Evolutionary conservation across 106 monocot species (phyloP), one percentile per base, ranked within the genome.

Genomic region (Vanilla planifolia): DNA sequence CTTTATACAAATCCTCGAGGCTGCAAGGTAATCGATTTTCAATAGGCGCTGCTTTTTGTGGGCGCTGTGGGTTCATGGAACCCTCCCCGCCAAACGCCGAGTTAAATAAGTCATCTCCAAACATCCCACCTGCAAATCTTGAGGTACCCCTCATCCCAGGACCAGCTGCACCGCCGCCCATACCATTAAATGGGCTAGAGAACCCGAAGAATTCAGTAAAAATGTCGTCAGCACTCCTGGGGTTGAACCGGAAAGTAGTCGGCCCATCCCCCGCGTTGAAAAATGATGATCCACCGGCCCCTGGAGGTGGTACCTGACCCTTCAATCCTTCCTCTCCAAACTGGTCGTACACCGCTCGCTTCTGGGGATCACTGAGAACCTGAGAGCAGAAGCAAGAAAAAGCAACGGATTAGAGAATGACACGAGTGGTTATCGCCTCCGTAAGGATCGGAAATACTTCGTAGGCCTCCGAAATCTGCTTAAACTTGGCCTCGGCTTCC

Each of bases 381-480:
- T 91, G n/a, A 6, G 16, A n/a, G n/a, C 19, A 52, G 22, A 59
- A 68, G 22, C 8, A 71, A 19, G 25, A 10, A 0, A 57, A n/a
- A 34, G 6, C 8, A 0, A 0, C 19, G 56, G 34, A 35, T 57
- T 19, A 33, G 35, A 9, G 35, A 33, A 32, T 5, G 33, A 30
- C 26, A 23, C 6, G 27, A 30, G 3, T 26, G 30, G 30, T n/a
- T 17, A 33, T 33, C 13, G 2, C n/a, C 33, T 20, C n/a, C 3
- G 20, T 17, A 6, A 33, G 34, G 19, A 30, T 41, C 32, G 1
- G 48, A 66, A 33, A 11, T 25, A 85, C 92, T 23, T 92, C 88
- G 64, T 92, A 92, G 48, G 92, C 88, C 55, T 92, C 92, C 4
- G 92, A 87, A 75, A 92, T 88, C 78, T 84, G 80, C 70, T 92